Evolutionary conservation across 1,284 basidiomycete species (phyloP), one percentile per base, ranked within the genome.

Genomic region (Puccinia novopanici): DNA sequence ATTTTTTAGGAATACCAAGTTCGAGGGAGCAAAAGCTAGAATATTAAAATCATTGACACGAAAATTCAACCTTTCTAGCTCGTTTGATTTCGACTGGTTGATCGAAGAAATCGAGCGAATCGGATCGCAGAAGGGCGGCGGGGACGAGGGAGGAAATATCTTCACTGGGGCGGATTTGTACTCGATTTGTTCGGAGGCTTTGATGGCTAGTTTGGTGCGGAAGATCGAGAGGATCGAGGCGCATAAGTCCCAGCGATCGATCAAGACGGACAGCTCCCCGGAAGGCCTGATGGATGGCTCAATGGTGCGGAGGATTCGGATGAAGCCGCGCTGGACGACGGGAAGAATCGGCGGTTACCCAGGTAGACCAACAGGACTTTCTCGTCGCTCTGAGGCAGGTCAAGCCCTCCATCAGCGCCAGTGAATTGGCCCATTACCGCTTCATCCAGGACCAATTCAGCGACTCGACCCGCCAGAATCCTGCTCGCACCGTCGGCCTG

Each of bases 161-260:
- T 59, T 92, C 84, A 98, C 95, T 3, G 95, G 97, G 37, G 97
- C 97, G 50, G 97, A 99, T 86, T 95, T 99, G 83, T 99, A 99
- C 87, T 96, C 97, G 0, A 88, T 99, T 19, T 98, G 96, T 85
- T 93, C 94, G 3, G 97, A 99, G 85, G 95, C 96, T 0, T 91
- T 99, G 89, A 89, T 99, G 70, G 57, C 54, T 24, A 93, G 93
- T 85, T 93, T 96, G 9, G 97, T 99, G 92, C 92, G 94, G 34
- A 88, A 93, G 61, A 94, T 92, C 89, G 89, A 85, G 24, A 55
- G 67, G 30, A 34, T 78, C 30, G 63, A 70, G 40, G 67, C 59
- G 3, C 34, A 19, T 54, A 82, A 78, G 13, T 72, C 77, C 4
- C 27, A 83, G 84, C 42, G 83, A 80, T 17, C 76, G 52, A 48